Base-by-base conservation (phyloP, 2,329 filamentous ascomycete species). In the Calonectria pseudoreteaudii region DNA sequence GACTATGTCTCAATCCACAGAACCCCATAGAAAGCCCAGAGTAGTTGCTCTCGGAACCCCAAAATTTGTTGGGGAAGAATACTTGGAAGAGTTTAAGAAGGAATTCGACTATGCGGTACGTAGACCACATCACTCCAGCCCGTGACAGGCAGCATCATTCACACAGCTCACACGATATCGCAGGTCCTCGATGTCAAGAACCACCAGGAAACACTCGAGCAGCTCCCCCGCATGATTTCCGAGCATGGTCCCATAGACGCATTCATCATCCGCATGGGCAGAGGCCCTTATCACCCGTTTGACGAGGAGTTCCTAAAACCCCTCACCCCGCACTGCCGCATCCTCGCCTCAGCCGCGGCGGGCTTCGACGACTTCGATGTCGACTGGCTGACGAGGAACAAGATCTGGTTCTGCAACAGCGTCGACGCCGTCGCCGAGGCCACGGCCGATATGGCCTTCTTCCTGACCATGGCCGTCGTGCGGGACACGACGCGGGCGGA, bases 381-480 rank as follows among this genome's bases (percentile, higher is more conserved):
- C 0, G 77, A 84, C 5, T 87, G 85, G 84, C 83, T 88, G 78
- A 85, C 86, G 0, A 50, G 71, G 16, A 75, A 85, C 9, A 82
- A 82, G 7, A 86, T 91, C 31, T 88, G 84, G 81, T 90, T 91
- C 77, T 91, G 88, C 82, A 91, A 90, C 75, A 86, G 86, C 0
- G 80, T 87, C 3, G 85, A 91, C 73, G 90, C 88, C 0, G 88
- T 89, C 0, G 86, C 89, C 0, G 87, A 91, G 70, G 88, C 89
- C 2, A 89, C 87, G 0, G 87, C 87, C 0, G 87, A 89, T 53
- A 87, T 89, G 85, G 86, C 88, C 18, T 75, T 84, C 34, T 85
- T 84, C 50, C 66, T 85, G 0, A 77, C 70, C 0, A 67, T 85
- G 0, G 80, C 82, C 0, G 80, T 86, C 1, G 77, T 91, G 26